These are phyloP conservation scores for Herpetospermum pedunculosum DNA, from an alignment of 306 rosid species.

Conservation along the genomic window DNA sequence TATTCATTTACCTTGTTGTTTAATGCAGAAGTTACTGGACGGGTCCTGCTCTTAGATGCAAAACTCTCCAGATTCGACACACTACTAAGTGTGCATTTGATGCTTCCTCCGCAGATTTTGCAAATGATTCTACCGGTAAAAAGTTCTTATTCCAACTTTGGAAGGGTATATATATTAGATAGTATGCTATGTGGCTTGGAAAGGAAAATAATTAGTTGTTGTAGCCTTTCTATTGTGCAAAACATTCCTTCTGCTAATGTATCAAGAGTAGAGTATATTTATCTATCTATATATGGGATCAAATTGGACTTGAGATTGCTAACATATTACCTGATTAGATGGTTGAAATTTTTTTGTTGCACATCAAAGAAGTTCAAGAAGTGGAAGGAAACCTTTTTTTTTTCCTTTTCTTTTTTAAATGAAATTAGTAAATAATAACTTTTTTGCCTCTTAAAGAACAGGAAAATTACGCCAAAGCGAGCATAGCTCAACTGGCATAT, in stretches of 20 bases:
- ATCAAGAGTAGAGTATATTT: not conserved
- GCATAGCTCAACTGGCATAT: too few species aligned
- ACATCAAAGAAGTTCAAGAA: not conserved
- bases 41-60: slow-evolving; percentile 22
- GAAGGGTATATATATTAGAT: not conserved
- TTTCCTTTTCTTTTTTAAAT: too few species aligned
- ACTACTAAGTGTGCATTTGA: slow-evolving; percentile 60
- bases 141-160: not conserved
- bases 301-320: not conserved
- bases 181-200: not conserved
- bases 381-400: too few species aligned
- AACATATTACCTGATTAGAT: not conserved
- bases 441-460: too few species aligned
- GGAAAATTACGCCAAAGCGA: too few species aligned
- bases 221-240: not conserved
- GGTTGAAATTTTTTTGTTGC: not conserved
- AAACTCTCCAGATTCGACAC: slow-evolving; percentile 16
- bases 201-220: not conserved
- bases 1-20: not conserved
- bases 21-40: slow-evolving; percentile 18
- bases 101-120: slow-evolving; percentile 66
- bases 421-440: too few species aligned
- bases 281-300: not conserved
- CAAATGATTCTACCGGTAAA: slow-evolving; percentile 24
- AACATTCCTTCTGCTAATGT: not conserved